Evolutionary conservation across 352 stramenopile species (phyloP), one percentile per base, ranked within the genome.

Genomic region (Globisporangium recalcitrans): DNA sequence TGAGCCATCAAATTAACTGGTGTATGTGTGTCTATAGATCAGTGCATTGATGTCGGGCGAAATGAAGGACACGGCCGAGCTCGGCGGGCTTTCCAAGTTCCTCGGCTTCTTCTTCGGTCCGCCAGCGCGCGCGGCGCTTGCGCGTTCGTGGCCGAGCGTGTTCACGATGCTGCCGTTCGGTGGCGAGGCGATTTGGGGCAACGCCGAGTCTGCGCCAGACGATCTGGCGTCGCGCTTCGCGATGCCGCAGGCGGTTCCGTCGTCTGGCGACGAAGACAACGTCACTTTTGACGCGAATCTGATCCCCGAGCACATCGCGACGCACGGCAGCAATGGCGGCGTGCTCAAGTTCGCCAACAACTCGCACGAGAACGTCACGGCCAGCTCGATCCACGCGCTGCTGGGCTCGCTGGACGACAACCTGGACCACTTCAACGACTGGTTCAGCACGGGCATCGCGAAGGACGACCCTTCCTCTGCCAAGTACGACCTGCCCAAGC

Each of bases 51-150:
- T 98, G 47, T 98, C 91, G 2, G 96, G 96, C 4, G 95, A 99
- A 74, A 98, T 98, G 83, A 97, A 97, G 63, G 95, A 99, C 64
- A 98, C 91, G 16, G 90, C 87, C 0, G 70, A 98, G 51, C 71
- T 98, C 9, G 87, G 90, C 26, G 80, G 88, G 6, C 66, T 98
- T 5, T 93, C 84, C 51, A 86, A 86, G 49, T 84, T 97, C 60
- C 63, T 98, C 3, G 79, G 81, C 44, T 90, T 87, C 42, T 91
- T 91, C 61, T 93, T 93, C 52, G 79, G 70, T 2, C 72, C 78
- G 3, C 74, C 80, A 22, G 62, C 78, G 4, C 78, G 84, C 13
- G 82, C 82, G 9, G 62, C 72, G 31, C 63, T 93, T 6, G 82
- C 80, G 7, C 78, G 84, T 0, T 90, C 80, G 29, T 93, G 84